These are phyloP conservation scores for Nicotiana tabacum DNA, from an alignment of 257 asterid species.

Conservation along the genomic window DNA sequence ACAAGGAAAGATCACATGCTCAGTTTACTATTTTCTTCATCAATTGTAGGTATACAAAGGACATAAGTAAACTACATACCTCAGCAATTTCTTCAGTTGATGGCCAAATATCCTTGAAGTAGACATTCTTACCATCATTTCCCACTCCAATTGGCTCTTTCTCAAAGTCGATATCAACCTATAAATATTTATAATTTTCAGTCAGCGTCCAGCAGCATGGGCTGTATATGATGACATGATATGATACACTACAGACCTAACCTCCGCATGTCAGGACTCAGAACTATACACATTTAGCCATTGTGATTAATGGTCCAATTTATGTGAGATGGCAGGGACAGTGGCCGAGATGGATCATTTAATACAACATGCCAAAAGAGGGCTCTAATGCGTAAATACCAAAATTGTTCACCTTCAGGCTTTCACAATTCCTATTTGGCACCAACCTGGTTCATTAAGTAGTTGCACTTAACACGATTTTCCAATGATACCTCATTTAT, in stretches of 20 bases:
- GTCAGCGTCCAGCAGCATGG: neutral
- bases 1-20: constrained; percentile 7
- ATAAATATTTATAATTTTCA: constrained; percentile 8
- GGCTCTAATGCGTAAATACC: neutral
- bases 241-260: neutral
- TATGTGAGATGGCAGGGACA: neutral
- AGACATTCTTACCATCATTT: constrained; percentile 76
- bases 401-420: constrained; percentile 1
- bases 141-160: constrained; percentile 93
- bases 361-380: neutral
- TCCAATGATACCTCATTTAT: neutral
- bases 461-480: neutral
- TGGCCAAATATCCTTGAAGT: constrained; percentile 89
- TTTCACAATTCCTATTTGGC: neutral
- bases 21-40: neutral
- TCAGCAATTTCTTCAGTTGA: constrained; percentile 85
- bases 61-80: constrained; percentile 29
- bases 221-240: neutral
- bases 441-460: neutral
- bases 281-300: neutral
- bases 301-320: neutral
- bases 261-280: neutral
- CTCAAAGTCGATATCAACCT: constrained; percentile 93
- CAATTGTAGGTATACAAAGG: constrained; percentile 11
- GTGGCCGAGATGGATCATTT: neutral